A percentile compares a stretch with the other conserved stretches of the same genome.
phyloP scores from a whole-genome alignment of 176 grass and related monocot genomes.

The Ananas comosus region DNA sequence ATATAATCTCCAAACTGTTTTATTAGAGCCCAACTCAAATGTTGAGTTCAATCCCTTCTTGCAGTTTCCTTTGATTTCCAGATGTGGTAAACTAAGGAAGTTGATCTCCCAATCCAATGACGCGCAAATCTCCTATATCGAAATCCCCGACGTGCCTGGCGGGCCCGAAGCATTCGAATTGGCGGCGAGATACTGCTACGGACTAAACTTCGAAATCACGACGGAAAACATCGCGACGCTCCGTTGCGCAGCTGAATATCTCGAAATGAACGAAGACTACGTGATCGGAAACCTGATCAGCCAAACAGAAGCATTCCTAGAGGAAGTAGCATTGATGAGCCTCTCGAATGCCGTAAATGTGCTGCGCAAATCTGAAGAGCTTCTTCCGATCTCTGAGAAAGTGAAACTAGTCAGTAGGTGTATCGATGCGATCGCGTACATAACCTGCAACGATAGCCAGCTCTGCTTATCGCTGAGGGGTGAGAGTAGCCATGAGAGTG shows the following conservation, averaged over 20 bases:
- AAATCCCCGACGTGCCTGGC: slow-evolving; percentile 57
- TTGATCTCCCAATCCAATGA: slow-evolving; percentile 25
- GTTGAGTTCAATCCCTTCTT: not conserved
- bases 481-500: not conserved
- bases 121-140: slow-evolving; percentile 21
- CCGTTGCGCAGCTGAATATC: slow-evolving; percentile 66
- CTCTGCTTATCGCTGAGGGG: slow-evolving; percentile 14
- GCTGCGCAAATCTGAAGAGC: slow-evolving; percentile 50
- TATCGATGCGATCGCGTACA: slow-evolving; percentile 58
- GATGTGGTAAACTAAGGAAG: slow-evolving; percentile 63
- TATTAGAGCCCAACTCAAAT: not conserved
- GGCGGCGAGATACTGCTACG: slow-evolving; percentile 66
- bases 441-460: slow-evolving; percentile 32
- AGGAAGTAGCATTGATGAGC: slow-evolving; percentile 51
- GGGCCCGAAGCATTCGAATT: slow-evolving; percentile 63
- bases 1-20: too few species aligned
- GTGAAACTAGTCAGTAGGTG: slow-evolving; percentile 48
- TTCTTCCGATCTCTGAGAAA: slow-evolving; percentile 64
- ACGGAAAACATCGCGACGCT: slow-evolving; percentile 62
- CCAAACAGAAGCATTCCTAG: slow-evolving; percentile 47
- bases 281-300: slow-evolving; percentile 35
- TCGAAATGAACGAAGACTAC: slow-evolving; percentile 77
- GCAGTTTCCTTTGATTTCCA: slow-evolving; percentile 59
- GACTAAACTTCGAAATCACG: slow-evolving; percentile 57
- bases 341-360: slow-evolving; percentile 61